phyloP scores from a whole-genome alignment of 1,284 basidiomycete genomes.

The Rhodotorula sp. region DNA sequence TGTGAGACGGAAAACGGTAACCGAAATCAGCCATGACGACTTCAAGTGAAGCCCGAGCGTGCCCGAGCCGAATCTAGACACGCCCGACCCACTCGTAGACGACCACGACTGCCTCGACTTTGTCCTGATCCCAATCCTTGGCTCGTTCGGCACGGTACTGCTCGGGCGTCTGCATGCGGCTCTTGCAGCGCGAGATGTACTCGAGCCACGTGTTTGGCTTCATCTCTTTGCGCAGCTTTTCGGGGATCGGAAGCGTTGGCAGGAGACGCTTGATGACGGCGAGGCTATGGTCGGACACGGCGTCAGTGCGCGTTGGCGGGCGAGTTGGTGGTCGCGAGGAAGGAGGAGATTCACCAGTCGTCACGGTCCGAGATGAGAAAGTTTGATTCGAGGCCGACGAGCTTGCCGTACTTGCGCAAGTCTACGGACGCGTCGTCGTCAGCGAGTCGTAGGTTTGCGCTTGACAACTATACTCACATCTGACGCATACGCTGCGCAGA shows the following conservation, averaged over 20 bases:
- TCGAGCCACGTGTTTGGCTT: slow-evolving; percentile 63
- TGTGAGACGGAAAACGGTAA: slow-evolving; percentile 54
- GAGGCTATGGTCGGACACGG: slow-evolving; percentile 16
- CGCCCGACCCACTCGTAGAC: slow-evolving; percentile 25
- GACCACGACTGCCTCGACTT: slow-evolving; percentile 29
- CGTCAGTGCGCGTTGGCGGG: neutral
- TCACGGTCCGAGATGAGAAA: slow-evolving; percentile 82
- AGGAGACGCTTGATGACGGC: slow-evolving; percentile 62
- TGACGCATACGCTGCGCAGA: slow-evolving; percentile 3
- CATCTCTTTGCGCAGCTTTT: slow-evolving; percentile 57
- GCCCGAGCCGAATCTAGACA: neutral
- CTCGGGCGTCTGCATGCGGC: slow-evolving; percentile 63
- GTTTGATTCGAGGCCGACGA: slow-evolving; percentile 66
- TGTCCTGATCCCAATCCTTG: slow-evolving; percentile 12
- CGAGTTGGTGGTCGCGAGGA: no score
- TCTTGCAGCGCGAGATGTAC: slow-evolving; percentile 77
- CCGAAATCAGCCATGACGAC: no score
- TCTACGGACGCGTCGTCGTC: slow-evolving; percentile 42
- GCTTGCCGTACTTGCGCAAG: slow-evolving; percentile 64
- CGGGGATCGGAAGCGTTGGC: slow-evolving; percentile 41
- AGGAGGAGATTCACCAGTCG: slow-evolving; percentile 58
- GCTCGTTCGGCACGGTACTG: slow-evolving; percentile 25
- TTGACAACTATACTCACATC: neutral
- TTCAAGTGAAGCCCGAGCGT: neutral
- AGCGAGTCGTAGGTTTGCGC: neutral